Base-by-base conservation (phyloP, 202 grass and related monocot species). In the Schoenoplectus triqueter region DNA sequence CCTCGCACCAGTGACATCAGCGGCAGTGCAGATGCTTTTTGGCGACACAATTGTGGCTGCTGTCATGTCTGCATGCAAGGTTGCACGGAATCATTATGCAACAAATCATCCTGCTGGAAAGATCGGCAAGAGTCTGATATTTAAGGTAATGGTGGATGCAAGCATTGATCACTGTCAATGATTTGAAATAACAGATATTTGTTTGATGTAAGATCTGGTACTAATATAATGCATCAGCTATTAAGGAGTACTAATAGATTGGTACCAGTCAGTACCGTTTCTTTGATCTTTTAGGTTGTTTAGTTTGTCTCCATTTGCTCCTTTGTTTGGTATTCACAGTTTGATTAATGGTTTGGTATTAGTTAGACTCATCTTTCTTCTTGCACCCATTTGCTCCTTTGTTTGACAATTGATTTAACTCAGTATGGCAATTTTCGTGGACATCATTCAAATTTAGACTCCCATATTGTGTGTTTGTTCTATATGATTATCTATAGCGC, bases 51-150 rank as follows among this genome's bases (percentile, higher is more conserved):
- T 90, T 18, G 73, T 90, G 21, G 88, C 81, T 2, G 64, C 88
- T 42, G 66, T 87, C 11, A 90, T 90, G 88, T 73, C 55, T 10
- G 85, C 88, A n/a, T 5, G 46, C 66, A 67, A 81, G 17, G 77
- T 90, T 7, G 40, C 73, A 59, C 74, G 73, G 2, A 81, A 90
- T 52, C 85, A 90, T 6, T 87, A 87, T 15, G 85, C 85, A 5
- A 6, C 13, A 1, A 90, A 90, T 71, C 88, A 90, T 79, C 85
- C 88, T 13, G 85, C 88, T 64, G 88, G 88, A 21, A 90, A 87
- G 85, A 90, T 90, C 8, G 88, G 88, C n/a, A 90, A 90, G 55
- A 87, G 88, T 42, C 88, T 90, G 52, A 90, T 90, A 47, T 87
- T 87, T 73, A 90, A 90, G 81, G 88, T 90, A 19, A 64, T n/a